Base-by-base conservation (phyloP, 148 eudicot species). In the Linanthus parryae region DNA sequence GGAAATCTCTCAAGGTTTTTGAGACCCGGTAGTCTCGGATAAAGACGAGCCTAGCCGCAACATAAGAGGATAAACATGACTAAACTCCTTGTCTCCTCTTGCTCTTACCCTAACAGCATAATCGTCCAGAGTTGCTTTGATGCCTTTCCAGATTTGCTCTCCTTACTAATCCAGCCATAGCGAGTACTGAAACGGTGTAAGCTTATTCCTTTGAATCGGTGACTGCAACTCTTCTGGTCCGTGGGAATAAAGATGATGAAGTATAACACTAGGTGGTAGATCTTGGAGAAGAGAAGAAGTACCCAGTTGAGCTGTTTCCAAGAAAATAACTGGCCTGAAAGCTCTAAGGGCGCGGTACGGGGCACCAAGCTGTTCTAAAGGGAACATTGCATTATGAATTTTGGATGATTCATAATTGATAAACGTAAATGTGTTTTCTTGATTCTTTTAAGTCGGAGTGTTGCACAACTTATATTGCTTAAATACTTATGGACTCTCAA, bases 91-190 rank as follows among this genome's bases (percentile, higher is more conserved):
- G 47, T 79, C 96, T 18, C 94, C 86, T 75, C 98, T 67, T 52
- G 84, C 75, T 56, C 76, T 71, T 22, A 86, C 84, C 33, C 72
- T 72, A 4, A 72, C 77, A 9, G 85, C 90, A 67, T 91, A 91
- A 72, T 87, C 98, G 33, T 91, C 90, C 0, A 91, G 74, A 31
- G 98, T 87, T 4, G 90, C 94, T 70, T 87, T 91, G 25, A 91
- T 76, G 4, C 98, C 98, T 67, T 71, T 91, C 98, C 98, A 91
- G 13, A 91, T 77, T 61, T 86, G 98, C 69, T 91, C 96, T 20
- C 98, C 96, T 54, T 91, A 89, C n/a, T 88, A 78, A 71, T 91
- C 98, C 74, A 91, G 58, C 98, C 98, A 91, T 41, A 87, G 22
- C 13, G 98, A 91, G 64, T 91, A 91, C 62, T 91, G 95, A 13